Percentiles rank a stretch among this genome's conserved stretches.
Conservation (phyloP, 306 rosid species). For the Mimosa pudica region DNA sequence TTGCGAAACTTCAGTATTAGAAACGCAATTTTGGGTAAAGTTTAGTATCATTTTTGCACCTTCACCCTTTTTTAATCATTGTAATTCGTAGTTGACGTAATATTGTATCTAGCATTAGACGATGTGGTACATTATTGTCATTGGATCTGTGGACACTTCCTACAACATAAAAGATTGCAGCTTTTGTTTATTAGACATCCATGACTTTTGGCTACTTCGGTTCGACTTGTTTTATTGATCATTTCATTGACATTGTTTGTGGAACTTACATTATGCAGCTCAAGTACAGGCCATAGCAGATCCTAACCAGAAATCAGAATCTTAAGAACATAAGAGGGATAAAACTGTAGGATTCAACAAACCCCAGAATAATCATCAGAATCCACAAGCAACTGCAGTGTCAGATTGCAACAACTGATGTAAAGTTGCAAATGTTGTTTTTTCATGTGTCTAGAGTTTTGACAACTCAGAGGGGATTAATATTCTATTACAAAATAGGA, state of each 20-base stretch:
- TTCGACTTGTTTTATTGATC: constrained; percentile 1
- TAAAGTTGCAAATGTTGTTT: constrained; percentile 43
- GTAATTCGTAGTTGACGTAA: too few species aligned
- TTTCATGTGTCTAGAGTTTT: constrained; percentile 31
- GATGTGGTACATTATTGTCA: too few species aligned
- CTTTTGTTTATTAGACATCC: background rate
- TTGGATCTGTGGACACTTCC: too few species aligned
- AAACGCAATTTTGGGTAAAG: too few species aligned
- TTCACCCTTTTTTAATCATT: too few species aligned
- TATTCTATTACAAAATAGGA: background rate
- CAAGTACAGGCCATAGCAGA: constrained; percentile 86
- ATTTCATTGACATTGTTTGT: constrained; percentile 51
- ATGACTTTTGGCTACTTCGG: background rate
- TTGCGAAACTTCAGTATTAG: too few species aligned
- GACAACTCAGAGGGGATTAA: constrained; percentile 23
- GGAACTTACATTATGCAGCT: constrained; percentile 85
- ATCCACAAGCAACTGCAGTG: constrained; percentile 10
- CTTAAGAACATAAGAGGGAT: constrained; percentile 27
- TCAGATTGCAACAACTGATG: constrained; percentile 29
- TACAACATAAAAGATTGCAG: background rate
- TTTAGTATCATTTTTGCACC: too few species aligned
- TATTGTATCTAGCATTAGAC: too few species aligned
- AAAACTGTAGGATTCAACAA: constrained; percentile 24
- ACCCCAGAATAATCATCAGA: constrained; percentile 3
- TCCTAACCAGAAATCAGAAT: constrained; percentile 53